Base-by-base conservation (phyloP, 257 asterid species). In the Solanum medicagineum region DNA sequence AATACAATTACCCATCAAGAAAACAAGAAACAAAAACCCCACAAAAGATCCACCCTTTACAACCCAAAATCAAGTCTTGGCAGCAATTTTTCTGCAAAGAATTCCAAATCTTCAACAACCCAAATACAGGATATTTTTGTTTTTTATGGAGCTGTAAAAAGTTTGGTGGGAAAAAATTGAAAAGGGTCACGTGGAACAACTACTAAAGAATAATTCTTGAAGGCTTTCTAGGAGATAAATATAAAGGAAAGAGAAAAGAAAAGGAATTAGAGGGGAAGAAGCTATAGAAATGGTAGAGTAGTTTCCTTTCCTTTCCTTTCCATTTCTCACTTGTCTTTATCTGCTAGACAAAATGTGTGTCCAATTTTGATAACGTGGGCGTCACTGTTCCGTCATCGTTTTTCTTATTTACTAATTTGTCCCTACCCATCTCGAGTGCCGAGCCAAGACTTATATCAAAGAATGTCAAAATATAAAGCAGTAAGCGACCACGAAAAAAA, bases 1-100 rank as follows among this genome's bases (percentile, higher is more conserved):
- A 19, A 91, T 65, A 89, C 98, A 96, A 86, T 94, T 94, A 19
- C 99, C 99, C 99, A 96, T 96, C 87, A 84, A 86, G 54, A 68
- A 56, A 47, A 8, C 17, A 40, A 5, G 2, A 71, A 19, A 13
- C 14, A 65, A 0, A 12, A 22, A 14, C 7, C 42, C 60, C 60
- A 75, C 60, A 24, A 75, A 63, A 75, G 16, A 62, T 62, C 69
- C 24, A 62, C 11, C 40, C 5, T 62, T 62, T 62, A 62, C 69
- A 4, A 62, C 36, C 14, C 69, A 62, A 62, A 62, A 1, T 62
- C 36, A 57, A 19, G 65, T 20, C 65, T 57, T 20, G 26, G 26
- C 6, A 57, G 26, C 26, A 20, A 57, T 57, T 8, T 57, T 57
- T 57, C 6, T 3, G 65, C 65, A 57, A 57, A 57, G 20, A 57